Evolutionary conservation across 2,329 filamentous ascomycete species (phyloP), one percentile per base, ranked within the genome.

Genomic region (Aspergillus sp.): DNA sequence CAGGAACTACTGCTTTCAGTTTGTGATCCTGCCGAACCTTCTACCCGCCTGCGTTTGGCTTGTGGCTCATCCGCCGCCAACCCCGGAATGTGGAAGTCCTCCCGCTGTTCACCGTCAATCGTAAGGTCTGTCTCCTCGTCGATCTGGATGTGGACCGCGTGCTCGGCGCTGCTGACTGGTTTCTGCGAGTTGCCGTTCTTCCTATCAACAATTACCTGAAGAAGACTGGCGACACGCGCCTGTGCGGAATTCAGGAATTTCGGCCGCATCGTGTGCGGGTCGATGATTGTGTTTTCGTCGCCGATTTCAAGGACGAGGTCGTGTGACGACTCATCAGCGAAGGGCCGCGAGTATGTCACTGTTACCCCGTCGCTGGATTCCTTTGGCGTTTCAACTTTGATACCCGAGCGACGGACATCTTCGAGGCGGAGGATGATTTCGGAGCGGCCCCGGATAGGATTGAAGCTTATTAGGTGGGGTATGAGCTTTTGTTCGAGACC

Each of bases 401-500:
- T 80, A 14, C 93, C 93, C 2, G 90, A 92, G 67, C 93, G 93
- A 35, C 93, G 86, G n/a, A 98, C 84, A 67, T 97, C 93, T 67
- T 95, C 88, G 2, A 98, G 76, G 0, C 90, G 84, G 33, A 98
- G 80, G 4, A 86, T 77, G 17, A 98, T 96, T 75, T 98, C 93
- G 3, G 85, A 81, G 49, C 84, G 84, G 15, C 82, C 79, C 2
- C 89, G 83, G 15, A 83, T 77, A 37, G 90, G 83, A 68, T 97
- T 96, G 74, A 86, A 92, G 52, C 82, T 85, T 59, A 93, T 89
- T 27, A 85, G 74, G 72, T 93, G 90, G 0, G 90, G 86, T 44
- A 97, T 89, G 11, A 98, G 80, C 62, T 86, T 87, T 75, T 98
- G 93, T 76, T 98, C 93, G 0, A 97, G 78, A 0, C 91, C 92